A percentile compares a stretch with the other conserved stretches of the same genome.
phyloP scores from a whole-genome alignment of 371 early-diverging fungal species.

The Mucor velutinosus region DNA sequence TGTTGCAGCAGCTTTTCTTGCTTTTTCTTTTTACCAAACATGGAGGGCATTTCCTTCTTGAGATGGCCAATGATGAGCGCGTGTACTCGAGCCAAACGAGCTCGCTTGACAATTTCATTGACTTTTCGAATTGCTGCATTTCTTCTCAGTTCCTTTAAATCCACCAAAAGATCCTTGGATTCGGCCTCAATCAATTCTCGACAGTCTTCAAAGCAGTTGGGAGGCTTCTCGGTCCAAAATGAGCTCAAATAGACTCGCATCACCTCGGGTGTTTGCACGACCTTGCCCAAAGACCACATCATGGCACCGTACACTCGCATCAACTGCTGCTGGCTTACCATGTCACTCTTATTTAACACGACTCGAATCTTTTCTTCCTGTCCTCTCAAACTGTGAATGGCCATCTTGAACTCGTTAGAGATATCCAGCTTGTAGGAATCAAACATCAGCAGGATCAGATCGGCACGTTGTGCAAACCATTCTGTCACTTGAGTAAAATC shows the following conservation, averaged over 20 bases:
- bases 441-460: constrained; percentile 83
- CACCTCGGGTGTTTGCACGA: constrained; percentile 87
- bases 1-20: constrained; percentile 73
- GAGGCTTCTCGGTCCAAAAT: constrained; percentile 79
- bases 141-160: constrained; percentile 72
- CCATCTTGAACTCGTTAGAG: constrained; percentile 85
- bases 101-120: constrained; percentile 89
- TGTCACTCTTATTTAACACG: constrained; percentile 87
- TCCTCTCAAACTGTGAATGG: constrained; percentile 75
- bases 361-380: constrained; percentile 87
- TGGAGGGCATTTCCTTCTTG: constrained; percentile 77
- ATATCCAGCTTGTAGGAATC: constrained; percentile 91
- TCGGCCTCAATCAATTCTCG: constrained; percentile 74
- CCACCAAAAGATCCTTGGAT: constrained; percentile 75
- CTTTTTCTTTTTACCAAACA: constrained; percentile 81
- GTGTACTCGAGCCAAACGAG: constrained; percentile 77
- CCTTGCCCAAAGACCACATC: constrained; percentile 94
- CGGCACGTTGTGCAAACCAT: constrained; percentile 88
- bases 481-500: constrained; percentile 80
- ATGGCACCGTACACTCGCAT: constrained; percentile 91
- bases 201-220: constrained; percentile 74
- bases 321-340: constrained; percentile 83
- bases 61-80: constrained; percentile 81
- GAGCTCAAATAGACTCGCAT: constrained; percentile 82
- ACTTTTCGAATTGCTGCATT: constrained; percentile 84